These are phyloP conservation scores for Lichtheimia ornata DNA, from an alignment of 371 early-diverging fungal species.

Conservation along the genomic window DNA sequence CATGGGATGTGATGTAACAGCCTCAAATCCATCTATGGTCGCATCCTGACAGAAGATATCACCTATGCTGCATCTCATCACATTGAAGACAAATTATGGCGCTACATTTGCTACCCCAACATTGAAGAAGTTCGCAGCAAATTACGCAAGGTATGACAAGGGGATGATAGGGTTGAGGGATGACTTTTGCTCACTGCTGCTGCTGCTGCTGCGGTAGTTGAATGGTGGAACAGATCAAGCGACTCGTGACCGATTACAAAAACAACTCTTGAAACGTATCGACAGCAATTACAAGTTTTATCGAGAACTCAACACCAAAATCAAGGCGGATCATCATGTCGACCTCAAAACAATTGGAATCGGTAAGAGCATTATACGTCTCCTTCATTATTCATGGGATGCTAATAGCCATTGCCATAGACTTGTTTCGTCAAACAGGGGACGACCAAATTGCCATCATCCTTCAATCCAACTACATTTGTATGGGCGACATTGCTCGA, in stretches of 20 bases:
- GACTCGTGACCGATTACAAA: constrained; percentile 22
- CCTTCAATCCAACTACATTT: constrained; percentile 45
- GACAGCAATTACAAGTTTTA: constrained; percentile 45
- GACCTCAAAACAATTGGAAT: constrained; percentile 44
- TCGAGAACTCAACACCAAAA: constrained; percentile 35
- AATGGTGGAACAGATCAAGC: constrained; percentile 5
- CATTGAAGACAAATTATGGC: constrained; percentile 52
- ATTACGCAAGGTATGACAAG: constrained; percentile 33
- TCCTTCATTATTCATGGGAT: neutral
- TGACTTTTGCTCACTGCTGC: neutral
- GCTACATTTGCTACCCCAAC: constrained; percentile 46
- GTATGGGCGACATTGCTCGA: constrained; percentile 53
- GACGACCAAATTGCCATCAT: constrained; percentile 37
- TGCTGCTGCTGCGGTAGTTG: neutral
- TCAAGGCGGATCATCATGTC: constrained; percentile 34
- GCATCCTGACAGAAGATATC: constrained; percentile 30
- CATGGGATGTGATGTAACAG: constrained; percentile 10
- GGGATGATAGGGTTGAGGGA: neutral
- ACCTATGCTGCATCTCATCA: constrained; percentile 34
- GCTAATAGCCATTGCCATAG: constrained; percentile 5
- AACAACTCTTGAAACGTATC: constrained; percentile 27
- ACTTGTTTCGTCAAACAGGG: constrained; percentile 23
- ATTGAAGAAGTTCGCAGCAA: constrained; percentile 43
- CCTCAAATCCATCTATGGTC: constrained; percentile 37
- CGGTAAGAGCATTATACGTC: constrained; percentile 15